These are phyloP conservation scores for Penicillium salamii DNA, from an alignment of 495 filamentous ascomycete species.

Conservation along the genomic window DNA sequence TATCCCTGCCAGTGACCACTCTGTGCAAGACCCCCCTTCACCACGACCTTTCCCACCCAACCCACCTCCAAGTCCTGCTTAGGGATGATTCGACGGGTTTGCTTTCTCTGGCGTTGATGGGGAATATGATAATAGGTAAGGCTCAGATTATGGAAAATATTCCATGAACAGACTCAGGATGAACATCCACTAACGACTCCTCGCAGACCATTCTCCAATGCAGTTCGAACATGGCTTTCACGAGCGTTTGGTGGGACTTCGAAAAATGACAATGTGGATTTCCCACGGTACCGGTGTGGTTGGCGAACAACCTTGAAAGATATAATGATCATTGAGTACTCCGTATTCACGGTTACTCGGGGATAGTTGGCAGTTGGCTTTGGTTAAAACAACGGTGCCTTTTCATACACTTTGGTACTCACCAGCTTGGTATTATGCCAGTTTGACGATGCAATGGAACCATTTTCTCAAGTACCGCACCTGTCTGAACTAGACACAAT, in stretches of 20 bases:
- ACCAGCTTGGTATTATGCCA: neutral
- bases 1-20: conserved; percentile 18
- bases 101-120: conserved; percentile 18
- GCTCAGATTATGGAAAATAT: too few species aligned
- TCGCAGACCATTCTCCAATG: conserved; percentile 4
- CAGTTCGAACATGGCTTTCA: conserved; percentile 1
- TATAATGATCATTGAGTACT: too few species aligned
- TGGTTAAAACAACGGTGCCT: too few species aligned
- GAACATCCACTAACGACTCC: neutral
- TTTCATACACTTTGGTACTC: too few species aligned
- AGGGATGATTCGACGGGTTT: conserved; percentile 2
- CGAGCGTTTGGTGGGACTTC: neutral
- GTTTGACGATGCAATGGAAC: conserved; percentile 1
- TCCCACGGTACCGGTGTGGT: neutral
- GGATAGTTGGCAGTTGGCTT: too few species aligned
- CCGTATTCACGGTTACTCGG: too few species aligned
- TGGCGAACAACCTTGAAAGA: too few species aligned
- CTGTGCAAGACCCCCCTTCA: conserved; percentile 37
- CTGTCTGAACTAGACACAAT: too few species aligned
- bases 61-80: conserved; percentile 44
- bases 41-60: conserved; percentile 41
- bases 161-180: too few species aligned
- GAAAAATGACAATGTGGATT: neutral
- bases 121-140: conserved; percentile 16
- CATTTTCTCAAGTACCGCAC: neutral